Conservation (phyloP, 139 green algal genomes). For the Chlamydomonas incerta region DNA sequence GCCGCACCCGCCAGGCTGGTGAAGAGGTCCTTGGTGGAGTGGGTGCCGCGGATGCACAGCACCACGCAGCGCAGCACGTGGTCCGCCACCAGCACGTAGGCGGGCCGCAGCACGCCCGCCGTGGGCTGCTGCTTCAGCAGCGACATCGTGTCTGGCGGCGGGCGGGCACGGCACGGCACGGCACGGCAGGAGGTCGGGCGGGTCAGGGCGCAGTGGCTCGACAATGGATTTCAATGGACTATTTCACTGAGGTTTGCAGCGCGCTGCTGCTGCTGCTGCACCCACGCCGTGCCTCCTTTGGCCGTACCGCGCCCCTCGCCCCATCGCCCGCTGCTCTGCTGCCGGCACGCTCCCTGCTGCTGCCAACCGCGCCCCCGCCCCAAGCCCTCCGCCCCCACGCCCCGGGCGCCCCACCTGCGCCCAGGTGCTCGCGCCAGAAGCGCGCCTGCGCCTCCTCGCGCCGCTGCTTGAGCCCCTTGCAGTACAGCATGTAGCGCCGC, state of each 20-base stretch:
- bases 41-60: constrained; percentile 86
- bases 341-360: too few relatives aligned
- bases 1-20: constrained; percentile 77
- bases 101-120: constrained; percentile 84
- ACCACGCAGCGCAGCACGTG: constrained; percentile 64
- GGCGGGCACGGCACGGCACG: too few relatives aligned
- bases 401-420: constrained; percentile 31
- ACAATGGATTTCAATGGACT: too few relatives aligned
- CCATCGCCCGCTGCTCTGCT: too few relatives aligned
- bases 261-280: too few relatives aligned
- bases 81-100: constrained; percentile 81
- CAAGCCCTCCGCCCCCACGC: too few relatives aligned
- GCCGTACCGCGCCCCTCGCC: too few relatives aligned
- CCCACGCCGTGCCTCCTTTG: too few relatives aligned
- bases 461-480: constrained; percentile 75
- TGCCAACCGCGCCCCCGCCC: too few relatives aligned
- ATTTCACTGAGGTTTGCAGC: too few relatives aligned
- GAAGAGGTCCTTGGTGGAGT: constrained; percentile 87
- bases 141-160: constrained; percentile 58
- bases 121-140: constrained; percentile 75
- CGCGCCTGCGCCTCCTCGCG: constrained; percentile 55
- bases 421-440: constrained; percentile 63
- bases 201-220: too few relatives aligned
- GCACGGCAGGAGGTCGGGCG: too few relatives aligned
- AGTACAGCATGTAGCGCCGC: constrained; percentile 80